Conservation (phyloP, 345 rosid species). For the Schrenkiella parvula region DNA sequence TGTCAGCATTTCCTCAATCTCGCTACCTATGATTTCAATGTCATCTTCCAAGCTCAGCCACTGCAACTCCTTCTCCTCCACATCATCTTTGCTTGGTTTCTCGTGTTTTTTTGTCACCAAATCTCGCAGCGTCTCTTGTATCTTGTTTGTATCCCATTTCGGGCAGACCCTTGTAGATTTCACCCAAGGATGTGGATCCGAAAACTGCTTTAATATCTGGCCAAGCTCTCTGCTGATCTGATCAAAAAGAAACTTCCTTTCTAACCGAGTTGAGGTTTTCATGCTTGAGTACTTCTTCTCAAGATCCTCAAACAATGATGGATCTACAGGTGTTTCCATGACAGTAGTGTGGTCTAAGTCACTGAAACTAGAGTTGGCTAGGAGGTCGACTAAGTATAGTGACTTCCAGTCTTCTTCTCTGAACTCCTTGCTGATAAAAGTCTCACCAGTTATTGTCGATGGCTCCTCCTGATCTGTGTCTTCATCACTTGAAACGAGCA, state of each 20-base stretch:
- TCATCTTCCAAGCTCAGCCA: conserved; percentile 63
- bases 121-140: conserved; percentile 42
- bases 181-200: conserved; percentile 61
- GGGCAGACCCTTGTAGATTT: conserved; percentile 22
- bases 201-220: conserved; percentile 44
- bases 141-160: conserved; percentile 42
- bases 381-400: conserved; percentile 49
- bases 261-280: conserved; percentile 47
- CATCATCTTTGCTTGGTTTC: conserved; percentile 38
- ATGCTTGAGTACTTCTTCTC: conserved; percentile 54
- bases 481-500: conserved; percentile 67
- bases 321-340: conserved; percentile 53
- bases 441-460: conserved; percentile 32
- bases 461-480: conserved; percentile 45
- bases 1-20: conserved; percentile 58
- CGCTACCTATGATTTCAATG: conserved; percentile 60
- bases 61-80: conserved; percentile 38
- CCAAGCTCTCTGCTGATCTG: conserved; percentile 51
- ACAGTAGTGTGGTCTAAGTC: conserved; percentile 41
- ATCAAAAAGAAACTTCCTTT: conserved; percentile 69
- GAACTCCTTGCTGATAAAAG: conserved; percentile 17
- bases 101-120: conserved; percentile 38
- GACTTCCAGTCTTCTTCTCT: conserved; percentile 46
- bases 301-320: conserved; percentile 59
- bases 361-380: conserved; percentile 46